These are phyloP conservation scores for Sistotremastrum suecicum DNA, from an alignment of 768 basidiomycete species.

Conservation along the genomic window DNA sequence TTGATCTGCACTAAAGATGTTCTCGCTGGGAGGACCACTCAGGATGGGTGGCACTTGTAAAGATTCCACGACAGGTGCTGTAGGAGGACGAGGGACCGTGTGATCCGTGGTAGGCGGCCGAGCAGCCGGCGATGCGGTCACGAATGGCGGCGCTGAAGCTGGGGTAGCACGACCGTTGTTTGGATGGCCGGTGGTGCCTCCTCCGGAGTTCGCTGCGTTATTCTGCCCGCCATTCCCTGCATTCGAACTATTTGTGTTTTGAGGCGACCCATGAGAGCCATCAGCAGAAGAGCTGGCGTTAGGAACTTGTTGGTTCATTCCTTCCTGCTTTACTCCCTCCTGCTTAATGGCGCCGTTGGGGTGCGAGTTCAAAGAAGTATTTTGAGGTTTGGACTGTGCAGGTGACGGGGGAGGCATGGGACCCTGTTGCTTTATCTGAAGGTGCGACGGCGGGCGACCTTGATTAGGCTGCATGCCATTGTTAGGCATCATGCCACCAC, in stretches of 20 bases:
- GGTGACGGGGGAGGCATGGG: conserved; percentile 39
- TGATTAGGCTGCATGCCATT: no score
- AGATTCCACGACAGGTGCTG: no score
- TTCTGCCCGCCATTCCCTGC: conserved; percentile 11
- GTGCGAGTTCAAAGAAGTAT: conserved; percentile 10
- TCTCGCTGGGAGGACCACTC: conserved; percentile 10
- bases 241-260: conserved; percentile 22
- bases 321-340: conserved; percentile 11
- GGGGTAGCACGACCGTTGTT: not conserved
- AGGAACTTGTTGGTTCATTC: conserved; percentile 19
- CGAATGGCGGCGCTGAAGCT: not conserved
- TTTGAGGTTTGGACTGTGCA: conserved; percentile 16
- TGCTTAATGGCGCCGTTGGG: conserved; percentile 9
- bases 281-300: conserved; percentile 18
- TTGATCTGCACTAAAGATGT: conserved; percentile 11
- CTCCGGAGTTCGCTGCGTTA: not conserved
- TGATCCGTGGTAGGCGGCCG: conserved; percentile 15
- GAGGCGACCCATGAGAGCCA: conserved; percentile 26
- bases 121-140: conserved; percentile 19
- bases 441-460: no score
- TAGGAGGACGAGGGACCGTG: conserved; percentile 1
- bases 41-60: not conserved
- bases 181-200: not conserved
- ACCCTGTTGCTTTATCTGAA: no score
- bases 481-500: no score